A percentile compares a stretch with the other conserved stretches of the same genome.
Conservation (phyloP, 2,329 filamentous ascomycete genomes). For the Ceratocystiopsis minuta region DNA sequence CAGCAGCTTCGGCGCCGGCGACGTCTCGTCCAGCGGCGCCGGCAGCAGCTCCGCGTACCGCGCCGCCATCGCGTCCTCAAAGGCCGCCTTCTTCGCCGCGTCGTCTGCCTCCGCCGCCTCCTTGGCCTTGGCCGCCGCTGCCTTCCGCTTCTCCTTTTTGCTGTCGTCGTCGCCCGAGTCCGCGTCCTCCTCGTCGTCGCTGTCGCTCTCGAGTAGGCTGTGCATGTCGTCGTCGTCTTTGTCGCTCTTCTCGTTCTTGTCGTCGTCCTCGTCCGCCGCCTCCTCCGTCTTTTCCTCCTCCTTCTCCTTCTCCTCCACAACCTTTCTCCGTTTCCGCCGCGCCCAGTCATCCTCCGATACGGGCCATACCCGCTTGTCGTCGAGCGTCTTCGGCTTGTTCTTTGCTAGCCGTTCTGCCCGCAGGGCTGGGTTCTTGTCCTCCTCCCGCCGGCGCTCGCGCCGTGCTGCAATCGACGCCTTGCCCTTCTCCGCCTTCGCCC, state of each 20-base stretch:
- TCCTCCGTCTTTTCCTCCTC: slow-evolving; percentile 30
- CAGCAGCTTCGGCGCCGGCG: slow-evolving; percentile 36
- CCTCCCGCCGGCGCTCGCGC: slow-evolving; percentile 64
- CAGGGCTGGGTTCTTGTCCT: slow-evolving; percentile 64
- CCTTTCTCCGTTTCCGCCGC: slow-evolving; percentile 36
- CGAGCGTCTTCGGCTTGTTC: slow-evolving; percentile 67
- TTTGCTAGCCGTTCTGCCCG: slow-evolving; percentile 53
- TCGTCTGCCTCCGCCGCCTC: slow-evolving; percentile 1
- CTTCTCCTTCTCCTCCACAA: slow-evolving; percentile 22
- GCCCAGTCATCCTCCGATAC: slow-evolving; percentile 45
- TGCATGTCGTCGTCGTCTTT: slow-evolving; percentile 27
- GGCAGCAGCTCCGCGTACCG: slow-evolving; percentile 43
- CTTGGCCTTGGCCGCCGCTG: slow-evolving; percentile 19
- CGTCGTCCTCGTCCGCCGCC: slow-evolving; percentile 25
- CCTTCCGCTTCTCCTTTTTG: slow-evolving; percentile 19
- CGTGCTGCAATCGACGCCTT: slow-evolving; percentile 59
- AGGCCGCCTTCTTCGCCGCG: slow-evolving; percentile 44
- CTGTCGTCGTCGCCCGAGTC: slow-evolving; percentile 17
- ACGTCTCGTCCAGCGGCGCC: slow-evolving; percentile 29
- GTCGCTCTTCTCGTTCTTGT: slow-evolving; percentile 20
- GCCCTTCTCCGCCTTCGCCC: slow-evolving; percentile 33
- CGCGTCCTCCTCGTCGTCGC: slow-evolving; percentile 36
- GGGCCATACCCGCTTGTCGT: slow-evolving; percentile 83
- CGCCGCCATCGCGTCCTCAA: slow-evolving; percentile 40
- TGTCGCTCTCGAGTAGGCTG: slow-evolving; percentile 32